Evolutionary conservation across 2,329 filamentous ascomycete genomes (phyloP).

Genomic region (Pseudogymnoascus sp.): DNA sequence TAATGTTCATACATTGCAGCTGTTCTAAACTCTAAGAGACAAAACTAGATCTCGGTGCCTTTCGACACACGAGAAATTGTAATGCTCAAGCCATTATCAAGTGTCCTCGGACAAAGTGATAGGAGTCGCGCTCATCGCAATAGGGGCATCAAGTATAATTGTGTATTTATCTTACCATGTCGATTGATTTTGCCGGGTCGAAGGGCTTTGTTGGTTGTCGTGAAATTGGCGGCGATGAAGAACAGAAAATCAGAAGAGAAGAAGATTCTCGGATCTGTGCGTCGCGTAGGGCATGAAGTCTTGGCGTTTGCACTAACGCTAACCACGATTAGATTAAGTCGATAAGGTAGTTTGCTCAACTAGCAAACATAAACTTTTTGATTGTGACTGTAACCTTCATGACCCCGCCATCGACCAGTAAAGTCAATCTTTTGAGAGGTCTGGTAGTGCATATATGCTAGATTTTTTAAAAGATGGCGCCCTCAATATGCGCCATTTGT

Average conservation of each 20-base stretch:
- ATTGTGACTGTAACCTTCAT: conserved; percentile 3
- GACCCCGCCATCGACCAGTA: neutral
- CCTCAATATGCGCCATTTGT: conserved; percentile 69
- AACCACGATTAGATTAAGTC: conserved; percentile 4
- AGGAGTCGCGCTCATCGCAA: conserved; percentile 25
- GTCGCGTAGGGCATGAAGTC: conserved; percentile 17
- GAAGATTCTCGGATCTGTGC: conserved; percentile 19
- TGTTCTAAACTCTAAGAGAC: conserved; percentile 92
- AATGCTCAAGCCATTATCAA: conserved; percentile 55
- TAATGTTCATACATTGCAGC: conserved; percentile 68
- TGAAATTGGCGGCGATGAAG: conserved; percentile 36
- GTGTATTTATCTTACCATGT: conserved; percentile 51
- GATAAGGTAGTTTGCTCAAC: conserved; percentile 10
- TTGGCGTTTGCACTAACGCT: conserved; percentile 17
- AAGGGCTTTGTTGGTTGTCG: conserved; percentile 34
- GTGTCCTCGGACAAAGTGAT: conserved; percentile 24
- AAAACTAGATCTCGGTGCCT: conserved; percentile 23
- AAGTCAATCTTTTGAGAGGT: conserved; percentile 8
- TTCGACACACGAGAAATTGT: conserved; percentile 30
- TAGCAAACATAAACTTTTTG: conserved; percentile 15
- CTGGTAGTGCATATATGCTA: conserved; percentile 10
- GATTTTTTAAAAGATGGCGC: conserved; percentile 54
- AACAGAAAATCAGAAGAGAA: conserved; percentile 25
- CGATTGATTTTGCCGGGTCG: conserved; percentile 43
- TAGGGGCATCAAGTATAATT: conserved; percentile 13